Percentiles rank a stretch among this genome's conserved stretches.
Conservation (phyloP, 371 early-diverging fungal genomes). For the Mucor circinelloides region DNA sequence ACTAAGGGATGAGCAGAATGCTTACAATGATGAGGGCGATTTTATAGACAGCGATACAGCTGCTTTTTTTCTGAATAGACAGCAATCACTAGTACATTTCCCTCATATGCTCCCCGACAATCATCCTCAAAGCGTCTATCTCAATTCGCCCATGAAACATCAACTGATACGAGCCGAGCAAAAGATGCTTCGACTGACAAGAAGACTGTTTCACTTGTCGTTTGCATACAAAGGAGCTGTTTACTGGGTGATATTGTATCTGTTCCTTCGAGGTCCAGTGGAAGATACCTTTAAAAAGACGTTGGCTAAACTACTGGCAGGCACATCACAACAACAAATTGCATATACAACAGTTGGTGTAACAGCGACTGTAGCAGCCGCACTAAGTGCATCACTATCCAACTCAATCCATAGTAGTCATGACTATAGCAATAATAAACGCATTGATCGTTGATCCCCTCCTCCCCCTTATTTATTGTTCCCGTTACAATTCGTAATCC, state of each 20-base stretch:
- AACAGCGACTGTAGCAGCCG: slow-evolving; percentile 44
- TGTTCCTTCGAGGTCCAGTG: slow-evolving; percentile 45
- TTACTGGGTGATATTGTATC: slow-evolving; percentile 45
- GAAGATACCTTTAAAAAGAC: slow-evolving; percentile 34
- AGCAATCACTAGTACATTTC: slow-evolving; percentile 27
- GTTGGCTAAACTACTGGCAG: slow-evolving; percentile 25
- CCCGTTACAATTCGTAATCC: slow-evolving; percentile 2
- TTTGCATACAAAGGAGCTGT: slow-evolving; percentile 48
- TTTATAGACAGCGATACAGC: neutral
- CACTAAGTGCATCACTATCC: slow-evolving; percentile 36
- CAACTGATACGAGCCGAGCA: slow-evolving; percentile 38
- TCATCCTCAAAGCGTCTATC: slow-evolving; percentile 44
- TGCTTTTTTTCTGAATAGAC: neutral
- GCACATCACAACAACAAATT: slow-evolving; percentile 27
- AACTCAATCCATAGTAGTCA: slow-evolving; percentile 25
- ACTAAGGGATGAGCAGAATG: neutral
- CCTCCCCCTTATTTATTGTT: neutral
- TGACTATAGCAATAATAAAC: slow-evolving; percentile 4
- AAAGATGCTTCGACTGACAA: slow-evolving; percentile 29
- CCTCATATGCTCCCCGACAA: slow-evolving; percentile 44
- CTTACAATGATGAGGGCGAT: neutral
- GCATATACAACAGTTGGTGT: slow-evolving; percentile 43
- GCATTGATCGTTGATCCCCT: neutral
- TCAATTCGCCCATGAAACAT: slow-evolving; percentile 34
- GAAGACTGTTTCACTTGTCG: slow-evolving; percentile 36